These are phyloP conservation scores for Mycena kentingensis DNA, from an alignment of 768 basidiomycete species.

Conservation along the genomic window DNA sequence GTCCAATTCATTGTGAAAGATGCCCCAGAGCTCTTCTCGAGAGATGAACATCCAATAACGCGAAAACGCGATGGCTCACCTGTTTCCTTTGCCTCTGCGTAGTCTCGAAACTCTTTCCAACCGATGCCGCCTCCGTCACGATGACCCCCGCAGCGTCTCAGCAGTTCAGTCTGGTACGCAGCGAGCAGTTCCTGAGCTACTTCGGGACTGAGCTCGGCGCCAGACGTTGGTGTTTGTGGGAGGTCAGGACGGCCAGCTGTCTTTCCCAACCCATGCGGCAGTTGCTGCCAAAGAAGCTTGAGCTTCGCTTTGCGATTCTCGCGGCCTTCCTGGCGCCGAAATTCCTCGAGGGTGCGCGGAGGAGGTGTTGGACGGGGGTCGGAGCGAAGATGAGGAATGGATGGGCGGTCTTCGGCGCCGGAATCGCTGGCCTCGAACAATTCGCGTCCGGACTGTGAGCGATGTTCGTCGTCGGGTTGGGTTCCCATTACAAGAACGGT, in stretches of 20 bases:
- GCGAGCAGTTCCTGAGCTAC: constrained; percentile 63
- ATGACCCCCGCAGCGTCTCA: constrained; percentile 53
- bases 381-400: constrained; percentile 60
- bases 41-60: constrained; percentile 20
- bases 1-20: constrained; percentile 90
- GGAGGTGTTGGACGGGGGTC: constrained; percentile 47
- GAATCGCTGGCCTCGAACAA: constrained; percentile 54
- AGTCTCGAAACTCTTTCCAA: constrained; percentile 74
- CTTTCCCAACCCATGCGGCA: constrained; percentile 37
- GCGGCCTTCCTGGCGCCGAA: constrained; percentile 62
- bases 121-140: constrained; percentile 48
- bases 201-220: constrained; percentile 52
- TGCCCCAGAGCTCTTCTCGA: constrained; percentile 80
- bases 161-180: constrained; percentile 78
- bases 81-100: constrained; percentile 78
- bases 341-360: constrained; percentile 61
- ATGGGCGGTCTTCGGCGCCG: constrained; percentile 55
- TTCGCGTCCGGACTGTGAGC: constrained; percentile 46
- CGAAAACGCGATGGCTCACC: constrained; percentile 49
- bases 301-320: constrained; percentile 62
- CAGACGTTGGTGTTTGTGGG: constrained; percentile 18
- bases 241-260: constrained; percentile 8
- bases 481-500: constrained; percentile 16
- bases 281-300: constrained; percentile 62
- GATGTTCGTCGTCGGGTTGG: constrained; percentile 20